A percentile compares a stretch with the other conserved stretches of the same genome.
Evolutionary conservation across 2,329 filamentous ascomycete species (phyloP).

Genomic region (Myriosclerotinia curreyana): DNA sequence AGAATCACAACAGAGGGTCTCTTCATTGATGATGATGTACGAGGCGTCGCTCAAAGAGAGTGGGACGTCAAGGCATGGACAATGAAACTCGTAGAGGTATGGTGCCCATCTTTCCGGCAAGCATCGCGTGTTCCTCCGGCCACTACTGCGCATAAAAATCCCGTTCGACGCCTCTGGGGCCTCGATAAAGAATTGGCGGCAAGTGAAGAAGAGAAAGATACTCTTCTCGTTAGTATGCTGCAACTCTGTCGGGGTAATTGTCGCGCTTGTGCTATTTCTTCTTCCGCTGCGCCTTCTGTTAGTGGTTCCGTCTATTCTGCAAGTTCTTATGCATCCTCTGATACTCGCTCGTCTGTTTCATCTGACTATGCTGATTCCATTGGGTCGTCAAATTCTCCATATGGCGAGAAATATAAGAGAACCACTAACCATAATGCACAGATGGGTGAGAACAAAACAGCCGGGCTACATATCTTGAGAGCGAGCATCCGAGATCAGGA

Average conservation of each 20-base stretch:
- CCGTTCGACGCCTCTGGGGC: slow-evolving; percentile 39
- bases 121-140: slow-evolving; percentile 39
- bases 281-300: slow-evolving; percentile 36
- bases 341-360: slow-evolving; percentile 31
- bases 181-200: slow-evolving; percentile 42
- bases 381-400: slow-evolving; percentile 29
- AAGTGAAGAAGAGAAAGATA: slow-evolving; percentile 63
- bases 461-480: slow-evolving; percentile 59
- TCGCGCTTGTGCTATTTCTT: slow-evolving; percentile 47
- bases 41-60: slow-evolving; percentile 87
- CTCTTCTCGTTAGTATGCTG: slow-evolving; percentile 60
- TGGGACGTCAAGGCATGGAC: slow-evolving; percentile 99
- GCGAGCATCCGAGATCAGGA: slow-evolving; percentile 64
- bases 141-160: slow-evolving; percentile 31
- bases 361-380: slow-evolving; percentile 37
- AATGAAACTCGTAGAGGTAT: slow-evolving; percentile 87
- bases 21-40: slow-evolving; percentile 95
- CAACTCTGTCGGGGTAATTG: slow-evolving; percentile 64
- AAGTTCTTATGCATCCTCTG: slow-evolving; percentile 34
- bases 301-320: slow-evolving; percentile 46
- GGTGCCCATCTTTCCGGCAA: slow-evolving; percentile 64
- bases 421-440: slow-evolving; percentile 40
- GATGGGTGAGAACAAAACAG: slow-evolving; percentile 54
- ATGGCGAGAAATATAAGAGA: slow-evolving; percentile 22
- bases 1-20: slow-evolving; percentile 91